Base-by-base conservation (phyloP, 345 rosid species). In the Citrus sp. region DNA sequence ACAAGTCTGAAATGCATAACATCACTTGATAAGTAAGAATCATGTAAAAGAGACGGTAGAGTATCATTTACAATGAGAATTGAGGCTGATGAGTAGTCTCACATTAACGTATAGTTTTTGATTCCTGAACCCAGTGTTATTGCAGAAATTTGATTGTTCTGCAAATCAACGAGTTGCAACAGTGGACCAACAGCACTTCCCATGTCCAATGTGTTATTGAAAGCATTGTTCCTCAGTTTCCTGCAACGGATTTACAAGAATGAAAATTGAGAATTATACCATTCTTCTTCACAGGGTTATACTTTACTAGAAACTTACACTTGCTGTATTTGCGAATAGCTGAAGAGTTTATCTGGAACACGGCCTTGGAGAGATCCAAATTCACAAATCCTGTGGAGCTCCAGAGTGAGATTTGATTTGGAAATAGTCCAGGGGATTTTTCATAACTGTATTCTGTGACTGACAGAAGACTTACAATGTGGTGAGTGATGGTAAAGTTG, bases 401-500 rank as follows among this genome's bases (percentile, higher is more conserved):
- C 40, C 10, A 10, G 37, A 42, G 76, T 79, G 63, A 81, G 62
- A 72, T 74, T 55, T 22, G 16, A 40, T 74, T 55, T 19, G 21
- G 30, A 13, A 40, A 6, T 37, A 71, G 4, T 62, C 70, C 16
- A 27, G 30, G 22, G 72, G 4, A 27, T 51, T 69, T 38, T 24
- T 80, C 27, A 56, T 61, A 25, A 25, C 34, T 67, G 30, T 61
- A 68, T 38, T 51, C 75, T 66, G 32, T 25, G 74, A 72, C 51
- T 56, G 28, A 74, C 12, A 19, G n/a, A 68, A 70, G 55, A 80
- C 92, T 84, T 87, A 96, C 99, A 94, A 76, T 68, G 99, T 87
- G 80, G 90, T 92, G 25, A 96, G 92, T 6, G 95, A 96, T 34
- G 95, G 89, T 79, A 94, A 90, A 77, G 90, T 89, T 64, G 92